Base-by-base conservation (phyloP, 2,329 filamentous ascomycete species). In the Cucurbitaria berberidis region DNA sequence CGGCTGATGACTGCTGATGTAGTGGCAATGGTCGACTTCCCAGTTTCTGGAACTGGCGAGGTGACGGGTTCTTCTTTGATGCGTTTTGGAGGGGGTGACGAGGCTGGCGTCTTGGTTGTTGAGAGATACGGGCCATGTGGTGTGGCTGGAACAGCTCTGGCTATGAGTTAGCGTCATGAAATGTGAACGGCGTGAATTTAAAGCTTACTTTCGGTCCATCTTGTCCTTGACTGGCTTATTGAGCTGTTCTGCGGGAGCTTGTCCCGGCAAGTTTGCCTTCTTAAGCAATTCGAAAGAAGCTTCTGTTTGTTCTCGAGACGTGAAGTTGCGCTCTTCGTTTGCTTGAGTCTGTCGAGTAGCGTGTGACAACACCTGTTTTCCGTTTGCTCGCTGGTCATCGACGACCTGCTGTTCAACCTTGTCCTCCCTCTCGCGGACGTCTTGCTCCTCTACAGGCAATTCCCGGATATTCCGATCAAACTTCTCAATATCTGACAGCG, bases 81-180 rank as follows among this genome's bases (percentile, higher is more conserved):
- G 3, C 40, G 45, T n/a, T 53, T 53, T 21, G 27, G 5, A 26
- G 24, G 24, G 11, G 49, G 49, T 19, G 44, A 38, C 5, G 44
- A 36, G 1, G 22, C 10, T 24, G 15, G 22, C 5, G 16, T 18
- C 11, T 40, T 27, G 7, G 29, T 29, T 6, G 21, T 42, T 6
- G 40, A 27, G 8, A 13, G 7, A 24, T 5, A 24, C 4, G 19
- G 24, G 40, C 19, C n/a, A n/a, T 13, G 40, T 26, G 24, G 9
- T 9, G 24, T 9, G 24, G 24, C 9, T 9, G 9, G 24, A 5
- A 5, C 24, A 9, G 24, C 9, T 9, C 24, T 26, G 24, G 5
- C 24, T 5, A 9, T 26, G 9, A 5, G 24, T 26, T 26, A 26
- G 24, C 24, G 9, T 26, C 24, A 5, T 26, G 24, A 5, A 26